A percentile compares a stretch with the other conserved stretches of the same genome.
These are phyloP conservation scores for Poronia punctata DNA, from an alignment of 495 filamentous ascomycete genomes.

Conservation along the genomic window DNA sequence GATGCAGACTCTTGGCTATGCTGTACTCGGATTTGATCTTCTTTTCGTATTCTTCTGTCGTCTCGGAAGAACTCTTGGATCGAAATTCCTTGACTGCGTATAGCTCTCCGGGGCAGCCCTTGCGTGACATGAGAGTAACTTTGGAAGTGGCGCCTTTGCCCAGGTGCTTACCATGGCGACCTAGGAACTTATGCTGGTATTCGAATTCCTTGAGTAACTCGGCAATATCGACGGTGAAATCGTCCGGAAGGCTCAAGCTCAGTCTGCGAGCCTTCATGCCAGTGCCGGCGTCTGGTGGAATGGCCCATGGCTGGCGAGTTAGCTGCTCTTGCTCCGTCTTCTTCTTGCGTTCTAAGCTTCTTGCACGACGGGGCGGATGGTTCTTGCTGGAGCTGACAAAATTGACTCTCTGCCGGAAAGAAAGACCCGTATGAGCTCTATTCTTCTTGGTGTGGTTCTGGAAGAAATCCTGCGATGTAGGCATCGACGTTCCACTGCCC, in stretches of 20 bases:
- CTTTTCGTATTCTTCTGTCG: conserved; percentile 58
- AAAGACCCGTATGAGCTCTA: conserved; percentile 42
- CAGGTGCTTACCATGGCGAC: conserved; percentile 54
- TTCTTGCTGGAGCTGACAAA: conserved; percentile 19
- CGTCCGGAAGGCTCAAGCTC: conserved; percentile 55
- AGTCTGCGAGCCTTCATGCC: conserved; percentile 60
- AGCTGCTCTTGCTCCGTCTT: conserved; percentile 18
- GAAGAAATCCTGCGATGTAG: conserved; percentile 33
- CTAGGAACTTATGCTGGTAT: conserved; percentile 50
- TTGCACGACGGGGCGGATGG: conserved; percentile 18
- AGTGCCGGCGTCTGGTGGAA: conserved; percentile 52
- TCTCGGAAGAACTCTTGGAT: conserved; percentile 53
- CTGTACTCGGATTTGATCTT: conserved; percentile 78
- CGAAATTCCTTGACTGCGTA: conserved; percentile 79
- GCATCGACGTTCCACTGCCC: conserved; percentile 29
- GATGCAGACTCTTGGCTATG: conserved; percentile 65
- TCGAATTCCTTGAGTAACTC: conserved; percentile 55
- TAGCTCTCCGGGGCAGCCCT: conserved; percentile 45
- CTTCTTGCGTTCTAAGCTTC: conserved; percentile 23
- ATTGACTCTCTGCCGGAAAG: conserved; percentile 32
- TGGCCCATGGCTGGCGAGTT: conserved; percentile 39
- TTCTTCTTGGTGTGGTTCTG: conserved; percentile 34
- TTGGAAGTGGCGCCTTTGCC: conserved; percentile 68
- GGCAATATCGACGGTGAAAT: conserved; percentile 56
- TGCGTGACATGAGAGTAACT: conserved; percentile 61